phyloP scores from a whole-genome alignment of 1,284 basidiomycete genomes.

The Rhodotorula sp. region DNA sequence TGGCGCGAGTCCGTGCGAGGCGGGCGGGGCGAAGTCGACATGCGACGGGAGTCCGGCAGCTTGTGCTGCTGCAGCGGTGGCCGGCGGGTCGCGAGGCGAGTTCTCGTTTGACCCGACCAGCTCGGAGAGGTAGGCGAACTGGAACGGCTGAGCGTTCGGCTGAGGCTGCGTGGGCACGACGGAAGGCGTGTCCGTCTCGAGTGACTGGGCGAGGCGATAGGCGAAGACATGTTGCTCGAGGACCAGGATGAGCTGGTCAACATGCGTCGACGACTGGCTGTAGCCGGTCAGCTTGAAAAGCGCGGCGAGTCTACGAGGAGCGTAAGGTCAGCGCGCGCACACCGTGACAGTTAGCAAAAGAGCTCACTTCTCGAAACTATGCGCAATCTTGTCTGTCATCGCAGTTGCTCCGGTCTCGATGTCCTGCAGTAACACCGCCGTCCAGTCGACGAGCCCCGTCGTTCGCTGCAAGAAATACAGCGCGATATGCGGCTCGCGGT shows the following conservation, averaged over 20 bases:
- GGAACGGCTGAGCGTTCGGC: background rate
- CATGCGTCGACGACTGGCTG: background rate
- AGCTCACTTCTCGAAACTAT: background rate
- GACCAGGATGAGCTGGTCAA: background rate
- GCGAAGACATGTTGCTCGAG: background rate
- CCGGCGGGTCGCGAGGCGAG: background rate
- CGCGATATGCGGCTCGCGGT: background rate
- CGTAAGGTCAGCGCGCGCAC: background rate
- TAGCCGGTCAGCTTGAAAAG: background rate
- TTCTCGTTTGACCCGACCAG: background rate
- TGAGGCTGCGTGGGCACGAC: background rate
- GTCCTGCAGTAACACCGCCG: background rate
- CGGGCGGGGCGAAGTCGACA: no score
- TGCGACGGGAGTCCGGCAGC: background rate
- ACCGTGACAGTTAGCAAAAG: background rate
- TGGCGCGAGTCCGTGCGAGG: background rate
- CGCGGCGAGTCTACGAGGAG: background rate
- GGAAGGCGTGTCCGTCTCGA: no score
- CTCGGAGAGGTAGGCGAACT: background rate
- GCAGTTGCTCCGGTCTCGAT: background rate
- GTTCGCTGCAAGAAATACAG: background rate
- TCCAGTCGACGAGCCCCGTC: background rate
- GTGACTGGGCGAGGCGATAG: background rate
- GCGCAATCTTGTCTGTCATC: background rate
- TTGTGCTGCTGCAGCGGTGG: no score